Evolutionary conservation across 192 early-diverging fungal genomes (phyloP).

Genomic region (Polychytrium aggregatum): DNA sequence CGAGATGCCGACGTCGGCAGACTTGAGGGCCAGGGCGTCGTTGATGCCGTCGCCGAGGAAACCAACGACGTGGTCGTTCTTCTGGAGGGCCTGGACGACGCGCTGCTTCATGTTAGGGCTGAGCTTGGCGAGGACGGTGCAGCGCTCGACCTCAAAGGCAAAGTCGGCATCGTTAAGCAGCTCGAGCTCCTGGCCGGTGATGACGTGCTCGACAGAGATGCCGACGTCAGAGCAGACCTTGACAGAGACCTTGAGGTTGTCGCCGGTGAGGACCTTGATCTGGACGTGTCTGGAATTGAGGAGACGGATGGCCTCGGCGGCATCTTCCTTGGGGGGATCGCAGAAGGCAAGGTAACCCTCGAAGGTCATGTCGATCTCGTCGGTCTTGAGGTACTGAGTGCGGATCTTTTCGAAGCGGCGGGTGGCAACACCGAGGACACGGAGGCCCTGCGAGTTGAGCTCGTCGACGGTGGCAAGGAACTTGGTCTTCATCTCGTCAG

Average conservation of each 20-base stretch:
- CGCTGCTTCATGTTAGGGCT: slow-evolving; percentile 32
- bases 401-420: slow-evolving; percentile 10
- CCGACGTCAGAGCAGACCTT: slow-evolving; percentile 36
- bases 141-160: slow-evolving; percentile 12
- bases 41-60: slow-evolving; percentile 48
- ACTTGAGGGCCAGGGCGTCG: slow-evolving; percentile 35
- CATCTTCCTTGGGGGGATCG: slow-evolving; percentile 36
- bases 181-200: slow-evolving; percentile 24
- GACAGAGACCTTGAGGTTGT: slow-evolving; percentile 31
- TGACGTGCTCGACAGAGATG: slow-evolving; percentile 22
- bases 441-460: slow-evolving; percentile 26
- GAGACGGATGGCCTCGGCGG: slow-evolving; percentile 25
- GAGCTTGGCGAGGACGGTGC: slow-evolving; percentile 43
- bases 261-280: slow-evolving; percentile 43
- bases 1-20: slow-evolving; percentile 37
- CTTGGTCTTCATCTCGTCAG: no score
- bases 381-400: slow-evolving; percentile 7
- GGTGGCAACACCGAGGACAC: slow-evolving; percentile 38
- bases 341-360: slow-evolving; percentile 33
- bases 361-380: slow-evolving; percentile 31
- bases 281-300: slow-evolving; percentile 22
- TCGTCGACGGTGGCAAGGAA: no score
- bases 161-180: slow-evolving; percentile 20
- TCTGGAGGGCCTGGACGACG: slow-evolving; percentile 29
- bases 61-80: slow-evolving; percentile 21